phyloP scores from a whole-genome alignment of 2,329 filamentous ascomycete species.

The Sclerotinia sclerotiorum region DNA sequence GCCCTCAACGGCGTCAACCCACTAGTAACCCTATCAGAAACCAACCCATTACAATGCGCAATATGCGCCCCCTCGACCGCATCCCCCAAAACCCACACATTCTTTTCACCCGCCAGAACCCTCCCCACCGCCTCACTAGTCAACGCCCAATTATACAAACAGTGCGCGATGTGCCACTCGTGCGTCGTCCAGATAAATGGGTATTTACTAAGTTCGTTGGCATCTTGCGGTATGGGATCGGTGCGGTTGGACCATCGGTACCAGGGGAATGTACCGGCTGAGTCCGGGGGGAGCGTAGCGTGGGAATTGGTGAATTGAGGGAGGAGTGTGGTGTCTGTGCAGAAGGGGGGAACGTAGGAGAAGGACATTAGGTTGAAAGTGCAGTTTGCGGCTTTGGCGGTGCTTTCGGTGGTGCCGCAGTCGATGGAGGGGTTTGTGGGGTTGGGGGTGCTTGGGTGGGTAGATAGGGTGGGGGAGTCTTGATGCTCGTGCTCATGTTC shows the following conservation, averaged over 20 bases:
- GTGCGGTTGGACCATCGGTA: slow-evolving; percentile 1
- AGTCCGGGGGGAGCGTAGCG: not conserved
- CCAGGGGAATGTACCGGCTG: not conserved
- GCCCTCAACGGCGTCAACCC: not conserved
- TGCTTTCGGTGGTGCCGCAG: not conserved
- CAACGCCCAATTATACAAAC: not conserved
- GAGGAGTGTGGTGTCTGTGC: not conserved
- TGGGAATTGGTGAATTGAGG: not conserved
- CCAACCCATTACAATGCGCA: not conserved
- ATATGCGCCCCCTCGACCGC: not conserved
- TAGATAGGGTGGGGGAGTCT: not conserved
- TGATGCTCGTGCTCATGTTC: not conserved
- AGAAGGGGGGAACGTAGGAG: not conserved
- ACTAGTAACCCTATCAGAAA: not conserved
- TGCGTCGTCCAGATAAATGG: not conserved
- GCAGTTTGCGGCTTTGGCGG: not conserved
- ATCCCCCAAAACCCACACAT: slow-evolving; percentile 1
- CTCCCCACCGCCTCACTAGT: not conserved
- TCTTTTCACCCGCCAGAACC: not conserved
- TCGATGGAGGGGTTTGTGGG: not conserved
- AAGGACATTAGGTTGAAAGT: not conserved
- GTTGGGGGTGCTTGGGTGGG: not conserved
- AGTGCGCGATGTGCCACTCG: not conserved
- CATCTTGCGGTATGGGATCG: not conserved
- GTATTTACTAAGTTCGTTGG: not conserved